Evolutionary conservation across 768 basidiomycete genomes (phyloP).

Genomic region (Podaxis mareebaensis): DNA sequence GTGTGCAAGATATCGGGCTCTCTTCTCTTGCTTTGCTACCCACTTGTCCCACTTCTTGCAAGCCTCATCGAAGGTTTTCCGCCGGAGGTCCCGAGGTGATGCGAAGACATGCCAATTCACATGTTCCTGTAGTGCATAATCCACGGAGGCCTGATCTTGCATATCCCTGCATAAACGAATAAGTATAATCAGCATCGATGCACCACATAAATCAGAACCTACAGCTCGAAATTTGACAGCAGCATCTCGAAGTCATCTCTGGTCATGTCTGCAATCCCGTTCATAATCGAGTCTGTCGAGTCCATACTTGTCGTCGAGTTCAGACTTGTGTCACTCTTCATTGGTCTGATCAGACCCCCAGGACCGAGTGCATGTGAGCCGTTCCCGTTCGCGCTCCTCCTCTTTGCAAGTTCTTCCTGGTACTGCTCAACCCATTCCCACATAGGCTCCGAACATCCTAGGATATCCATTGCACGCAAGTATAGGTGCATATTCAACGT

Average conservation of each 20-base stretch:
- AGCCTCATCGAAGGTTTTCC: constrained; percentile 56
- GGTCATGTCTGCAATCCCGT: constrained; percentile 48
- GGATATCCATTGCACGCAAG: constrained; percentile 59
- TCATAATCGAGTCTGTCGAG: constrained; percentile 29
- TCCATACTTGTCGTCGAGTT: constrained; percentile 17
- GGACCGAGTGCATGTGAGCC: not conserved
- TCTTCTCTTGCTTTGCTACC: constrained; percentile 35
- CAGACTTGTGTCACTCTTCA: constrained; percentile 18
- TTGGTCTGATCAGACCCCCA: constrained; percentile 1
- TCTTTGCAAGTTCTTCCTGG: constrained; percentile 32
- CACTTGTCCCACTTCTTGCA: constrained; percentile 60
- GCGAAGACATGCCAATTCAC: constrained; percentile 49
- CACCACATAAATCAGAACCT: constrained; percentile 29
- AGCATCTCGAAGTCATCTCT: constrained; percentile 64
- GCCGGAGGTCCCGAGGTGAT: constrained; percentile 44
- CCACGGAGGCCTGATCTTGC: constrained; percentile 56
- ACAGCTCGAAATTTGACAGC: constrained; percentile 62
- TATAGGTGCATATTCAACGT: constrained; percentile 66
- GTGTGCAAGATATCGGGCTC: constrained; percentile 6
- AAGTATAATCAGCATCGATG: not conserved
- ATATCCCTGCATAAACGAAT: constrained; percentile 51
- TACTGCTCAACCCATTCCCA: constrained; percentile 72
- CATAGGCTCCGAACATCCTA: constrained; percentile 75
- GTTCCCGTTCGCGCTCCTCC: constrained; percentile 8
- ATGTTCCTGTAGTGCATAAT: constrained; percentile 43